Evolutionary conservation across 192 early-diverging fungal genomes (phyloP).

Genomic region (Coemansia sp.): DNA sequence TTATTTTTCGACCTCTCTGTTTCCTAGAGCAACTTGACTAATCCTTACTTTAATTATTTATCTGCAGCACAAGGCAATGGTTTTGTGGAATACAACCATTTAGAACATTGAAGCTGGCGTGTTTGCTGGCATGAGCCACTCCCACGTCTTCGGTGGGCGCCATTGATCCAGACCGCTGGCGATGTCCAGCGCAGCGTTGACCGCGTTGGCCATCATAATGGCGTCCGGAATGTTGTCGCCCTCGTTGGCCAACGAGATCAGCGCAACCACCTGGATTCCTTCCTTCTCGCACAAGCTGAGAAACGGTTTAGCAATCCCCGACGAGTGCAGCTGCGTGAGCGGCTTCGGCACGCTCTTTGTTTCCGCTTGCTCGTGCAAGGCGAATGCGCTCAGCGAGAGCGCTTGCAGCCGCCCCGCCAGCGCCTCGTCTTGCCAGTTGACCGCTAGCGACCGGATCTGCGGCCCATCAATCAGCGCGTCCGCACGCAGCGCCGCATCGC

Average conservation of each 20-base stretch:
- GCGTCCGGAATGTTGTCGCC: slow-evolving; percentile 75
- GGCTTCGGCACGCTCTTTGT: slow-evolving; percentile 13
- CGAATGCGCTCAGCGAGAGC: slow-evolving; percentile 19
- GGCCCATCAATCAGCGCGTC: slow-evolving; percentile 62
- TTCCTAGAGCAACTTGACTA: background rate
- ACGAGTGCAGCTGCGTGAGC: slow-evolving; percentile 57
- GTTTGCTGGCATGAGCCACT: slow-evolving; percentile 41
- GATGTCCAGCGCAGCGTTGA: slow-evolving; percentile 29
- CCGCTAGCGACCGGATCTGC: slow-evolving; percentile 49
- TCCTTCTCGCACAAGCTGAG: slow-evolving; percentile 47
- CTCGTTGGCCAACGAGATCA: slow-evolving; percentile 68
- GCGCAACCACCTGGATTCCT: slow-evolving; percentile 45
- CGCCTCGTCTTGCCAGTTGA: slow-evolving; percentile 52
- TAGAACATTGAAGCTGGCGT: slow-evolving; percentile 8
- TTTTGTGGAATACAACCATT: background rate
- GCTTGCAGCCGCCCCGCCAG: slow-evolving; percentile 25
- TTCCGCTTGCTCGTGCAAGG: background rate
- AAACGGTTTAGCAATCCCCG: slow-evolving; percentile 61
- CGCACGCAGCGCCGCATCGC: slow-evolving; percentile 63
- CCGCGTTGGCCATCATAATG: slow-evolving; percentile 60
- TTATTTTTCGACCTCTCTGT: background rate
- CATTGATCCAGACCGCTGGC: slow-evolving; percentile 20
- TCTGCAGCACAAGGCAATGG: background rate
- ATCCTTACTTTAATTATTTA: background rate
- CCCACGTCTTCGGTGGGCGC: slow-evolving; percentile 42